Percentiles rank a stretch among this genome's conserved stretches.
These are phyloP conservation scores for Hansenula lynferdii DNA, from an alignment of 1,139 yeast species.

Conservation along the genomic window DNA sequence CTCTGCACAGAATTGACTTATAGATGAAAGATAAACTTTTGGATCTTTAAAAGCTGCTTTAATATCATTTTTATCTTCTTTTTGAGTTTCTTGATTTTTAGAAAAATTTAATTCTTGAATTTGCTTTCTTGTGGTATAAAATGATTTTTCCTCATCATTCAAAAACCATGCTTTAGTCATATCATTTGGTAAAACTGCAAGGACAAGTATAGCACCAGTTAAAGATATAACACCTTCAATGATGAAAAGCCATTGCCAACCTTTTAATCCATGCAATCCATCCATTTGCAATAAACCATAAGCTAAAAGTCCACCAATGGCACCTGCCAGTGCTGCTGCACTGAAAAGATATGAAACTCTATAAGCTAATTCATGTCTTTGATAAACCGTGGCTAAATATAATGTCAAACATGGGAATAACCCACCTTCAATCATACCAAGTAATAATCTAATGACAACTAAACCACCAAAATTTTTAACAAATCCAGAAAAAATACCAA, in stretches of 20 bases:
- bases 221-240: constrained; percentile 31
- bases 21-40: constrained; percentile 42
- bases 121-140: constrained; percentile 9
- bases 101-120: background rate
- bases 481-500: constrained; percentile 38
- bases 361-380: constrained; percentile 27
- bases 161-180: constrained; percentile 35
- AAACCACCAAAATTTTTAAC: constrained; percentile 33
- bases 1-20: constrained; percentile 37
- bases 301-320: constrained; percentile 34
- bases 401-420: constrained; percentile 35
- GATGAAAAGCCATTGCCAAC: constrained; percentile 31
- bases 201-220: constrained; percentile 22
- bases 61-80: background rate
- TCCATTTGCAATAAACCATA: constrained; percentile 30
- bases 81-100: background rate
- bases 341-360: constrained; percentile 30
- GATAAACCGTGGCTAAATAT: constrained; percentile 26
- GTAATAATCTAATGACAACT: constrained; percentile 32
- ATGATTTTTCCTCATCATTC: constrained; percentile 30
- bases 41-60: constrained; percentile 25
- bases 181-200: constrained; percentile 32
- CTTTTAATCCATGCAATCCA: constrained; percentile 23
- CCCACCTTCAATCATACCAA: constrained; percentile 46
- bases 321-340: constrained; percentile 22